These are phyloP conservation scores for Selenicereus undatus DNA, from an alignment of 148 eudicot genomes.

Conservation along the genomic window DNA sequence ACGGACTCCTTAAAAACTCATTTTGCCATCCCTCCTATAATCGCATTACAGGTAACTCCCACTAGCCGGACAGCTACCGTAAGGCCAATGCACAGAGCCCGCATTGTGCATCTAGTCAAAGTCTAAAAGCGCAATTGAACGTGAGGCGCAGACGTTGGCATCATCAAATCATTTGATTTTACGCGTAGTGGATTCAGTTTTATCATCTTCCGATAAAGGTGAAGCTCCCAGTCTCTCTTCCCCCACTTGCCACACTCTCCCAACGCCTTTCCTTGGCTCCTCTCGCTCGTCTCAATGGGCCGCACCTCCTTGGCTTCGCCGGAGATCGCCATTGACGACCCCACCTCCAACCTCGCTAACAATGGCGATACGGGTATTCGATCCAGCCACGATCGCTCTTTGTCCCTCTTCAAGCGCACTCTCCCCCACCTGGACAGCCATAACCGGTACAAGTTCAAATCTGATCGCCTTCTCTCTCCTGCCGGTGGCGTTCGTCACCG, in stretches of 20 bases:
- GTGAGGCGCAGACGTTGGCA: too few species aligned
- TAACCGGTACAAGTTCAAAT: constrained; percentile 29
- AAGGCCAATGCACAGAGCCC: too few species aligned
- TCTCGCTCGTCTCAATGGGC: constrained; percentile 14
- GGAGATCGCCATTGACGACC: constrained; percentile 11
- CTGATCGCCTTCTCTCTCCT: constrained; percentile 20
- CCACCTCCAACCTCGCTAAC: constrained; percentile 17
- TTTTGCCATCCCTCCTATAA: too few species aligned
- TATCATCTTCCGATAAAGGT: too few species aligned
- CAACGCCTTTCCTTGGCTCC: background rate
- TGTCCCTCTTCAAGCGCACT: constrained; percentile 46
- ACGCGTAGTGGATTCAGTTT: too few species aligned
- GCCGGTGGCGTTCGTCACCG: constrained; percentile 35
- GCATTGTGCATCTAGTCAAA: too few species aligned
- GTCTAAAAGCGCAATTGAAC: too few species aligned
- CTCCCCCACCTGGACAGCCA: constrained; percentile 12
- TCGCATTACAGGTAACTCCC: too few species aligned
- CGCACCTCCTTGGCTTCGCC: constrained; percentile 15
- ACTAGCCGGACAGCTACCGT: too few species aligned
- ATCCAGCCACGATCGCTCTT: constrained; percentile 57
- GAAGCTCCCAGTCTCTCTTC: too few species aligned
- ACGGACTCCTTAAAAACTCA: too few species aligned
- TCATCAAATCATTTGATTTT: too few species aligned
- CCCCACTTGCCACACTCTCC: background rate
- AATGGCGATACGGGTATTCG: constrained; percentile 43